Conservation (phyloP, 257 asterid genomes). For the Cordia subcordata region DNA sequence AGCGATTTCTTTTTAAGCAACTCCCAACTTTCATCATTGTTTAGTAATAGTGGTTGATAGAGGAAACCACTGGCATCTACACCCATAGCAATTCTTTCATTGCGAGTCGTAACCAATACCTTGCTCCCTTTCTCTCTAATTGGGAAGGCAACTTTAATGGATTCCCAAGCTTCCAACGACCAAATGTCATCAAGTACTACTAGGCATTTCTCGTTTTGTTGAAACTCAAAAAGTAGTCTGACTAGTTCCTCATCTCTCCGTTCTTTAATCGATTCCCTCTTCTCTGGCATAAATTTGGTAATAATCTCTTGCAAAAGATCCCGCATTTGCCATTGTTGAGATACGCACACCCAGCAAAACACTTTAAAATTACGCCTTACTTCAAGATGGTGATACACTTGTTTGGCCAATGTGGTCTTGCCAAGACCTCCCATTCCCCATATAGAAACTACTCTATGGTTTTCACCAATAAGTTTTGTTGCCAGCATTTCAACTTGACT, state of each 20-base stretch:
- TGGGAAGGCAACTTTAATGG: slow-evolving; percentile 6
- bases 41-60: neutral
- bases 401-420: slow-evolving; percentile 1
- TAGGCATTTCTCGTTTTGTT: slow-evolving; percentile 13
- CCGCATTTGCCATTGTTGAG: slow-evolving; percentile 14
- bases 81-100: neutral
- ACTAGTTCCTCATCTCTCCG: slow-evolving; percentile 9
- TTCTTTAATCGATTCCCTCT: slow-evolving; percentile 1
- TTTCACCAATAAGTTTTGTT: neutral
- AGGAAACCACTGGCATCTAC: neutral
- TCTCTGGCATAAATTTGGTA: slow-evolving; percentile 14
- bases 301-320: slow-evolving; percentile 13
- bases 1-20: neutral
- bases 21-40: slow-evolving; percentile 7
- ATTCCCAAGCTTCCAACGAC: slow-evolving; percentile 13
- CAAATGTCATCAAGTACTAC: slow-evolving; percentile 25
- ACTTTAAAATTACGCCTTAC: neutral
- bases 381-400: neutral
- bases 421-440: slow-evolving; percentile 5
- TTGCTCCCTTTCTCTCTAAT: slow-evolving; percentile 1
- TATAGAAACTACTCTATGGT: neutral
- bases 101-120: slow-evolving; percentile 18
- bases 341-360: slow-evolving; percentile 9
- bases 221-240: slow-evolving; percentile 14
- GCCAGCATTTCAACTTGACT: slow-evolving; percentile 1